Evolutionary conservation across 139 green algal genomes (phyloP).

Genomic region (Yamagishiella unicocca): DNA sequence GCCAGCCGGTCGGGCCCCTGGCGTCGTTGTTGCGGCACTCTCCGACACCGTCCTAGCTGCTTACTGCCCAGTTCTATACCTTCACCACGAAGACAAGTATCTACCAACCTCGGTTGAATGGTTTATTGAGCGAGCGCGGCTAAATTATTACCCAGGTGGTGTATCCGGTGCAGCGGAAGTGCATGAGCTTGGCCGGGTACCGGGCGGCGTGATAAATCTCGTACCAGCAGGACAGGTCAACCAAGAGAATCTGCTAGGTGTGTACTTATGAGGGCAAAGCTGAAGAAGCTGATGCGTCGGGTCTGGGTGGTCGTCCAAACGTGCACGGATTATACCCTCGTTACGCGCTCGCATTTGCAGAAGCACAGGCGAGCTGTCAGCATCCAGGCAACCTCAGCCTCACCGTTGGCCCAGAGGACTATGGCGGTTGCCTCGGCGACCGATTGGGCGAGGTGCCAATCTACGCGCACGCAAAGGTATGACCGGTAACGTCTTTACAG

Average conservation of each 20-base stretch:
- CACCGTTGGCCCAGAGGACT: neutral
- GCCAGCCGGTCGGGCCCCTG: too few species aligned
- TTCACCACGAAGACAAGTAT: conserved; percentile 15
- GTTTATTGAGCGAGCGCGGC: neutral
- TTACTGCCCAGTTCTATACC: conserved; percentile 10
- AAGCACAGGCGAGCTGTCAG: neutral
- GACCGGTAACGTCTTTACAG: neutral
- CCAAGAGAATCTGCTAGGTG: conserved; percentile 9
- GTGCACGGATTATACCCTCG: too few species aligned
- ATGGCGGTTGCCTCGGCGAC: neutral
- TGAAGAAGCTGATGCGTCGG: too few species aligned
- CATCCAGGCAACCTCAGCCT: conserved; percentile 20
- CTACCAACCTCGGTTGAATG: conserved; percentile 18
- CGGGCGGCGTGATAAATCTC: neutral
- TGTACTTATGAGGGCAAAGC: neutral
- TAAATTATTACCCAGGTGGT: neutral
- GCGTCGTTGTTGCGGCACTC: too few species aligned
- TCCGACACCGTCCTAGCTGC: neutral
- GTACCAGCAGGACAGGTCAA: neutral
- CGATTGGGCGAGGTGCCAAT: conserved; percentile 6
- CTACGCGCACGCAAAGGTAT: conserved; percentile 37
- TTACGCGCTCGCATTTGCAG: neutral
- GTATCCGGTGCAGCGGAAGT: neutral
- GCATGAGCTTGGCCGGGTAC: neutral
- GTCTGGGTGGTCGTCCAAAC: neutral